Evolutionary conservation across 306 rosid genomes (phyloP), one percentile per base, ranked within the genome.

Genomic region (Prunus mume): DNA sequence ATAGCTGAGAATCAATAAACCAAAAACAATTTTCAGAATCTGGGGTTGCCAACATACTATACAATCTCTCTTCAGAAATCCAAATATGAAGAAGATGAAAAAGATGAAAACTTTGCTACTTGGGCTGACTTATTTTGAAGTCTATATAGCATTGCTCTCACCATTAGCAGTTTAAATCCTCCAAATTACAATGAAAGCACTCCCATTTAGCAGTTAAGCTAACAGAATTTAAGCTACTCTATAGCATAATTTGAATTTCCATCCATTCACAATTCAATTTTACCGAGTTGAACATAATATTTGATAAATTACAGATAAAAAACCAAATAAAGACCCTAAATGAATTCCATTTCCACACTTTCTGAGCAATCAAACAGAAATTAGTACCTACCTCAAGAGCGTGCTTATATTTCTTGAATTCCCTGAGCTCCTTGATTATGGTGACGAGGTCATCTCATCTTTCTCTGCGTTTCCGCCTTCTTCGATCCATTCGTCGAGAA

Each of bases 351-450:
- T 60, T 63, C 68, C 68, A 63, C 68, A 63, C n/a, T 30, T 63
- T 17, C 68, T 34, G 32, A 34, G 12, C 22, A 63, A 63, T 34
- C 25, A 18, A 24, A 27, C 56, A 57, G 54, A 47, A 51, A 30
- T 32, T 7, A 51, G 27, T n/a, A 11, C 7, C 25, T 9, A 77
- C 81, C 84, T 81, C 84, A n/a, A 81, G 85, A 68, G 85, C 71
- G 34, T 81, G 85, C 2, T 6, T 9, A 49, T 66, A 66, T 50
- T 54, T 25, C 54, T 47, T 66, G 71, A 57, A 55, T 25, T 51
- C 20, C 55, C 81, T 66, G 72, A 77, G 81, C 67, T 66, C 75
- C 70, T 71, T 81, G 78, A 66, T 50, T 22, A 76, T 60, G 11
- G 3, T 0, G n/a, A 71, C 5, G 8, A 71, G 71, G 17, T 8